phyloP scores from a whole-genome alignment of 192 early-diverging fungal species.

The Entrophospora sp. region DNA sequence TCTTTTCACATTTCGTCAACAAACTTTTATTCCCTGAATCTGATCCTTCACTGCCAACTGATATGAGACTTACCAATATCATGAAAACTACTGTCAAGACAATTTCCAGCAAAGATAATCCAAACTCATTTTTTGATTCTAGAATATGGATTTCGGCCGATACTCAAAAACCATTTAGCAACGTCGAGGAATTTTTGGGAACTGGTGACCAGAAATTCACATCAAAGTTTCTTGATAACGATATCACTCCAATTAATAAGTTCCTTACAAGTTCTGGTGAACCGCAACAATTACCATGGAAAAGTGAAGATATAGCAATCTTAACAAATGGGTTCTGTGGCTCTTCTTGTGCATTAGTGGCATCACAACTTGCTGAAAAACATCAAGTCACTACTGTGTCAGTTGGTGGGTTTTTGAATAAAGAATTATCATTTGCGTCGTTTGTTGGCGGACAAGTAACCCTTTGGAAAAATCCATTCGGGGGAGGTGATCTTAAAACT shows the following conservation, averaged over 20 bases:
- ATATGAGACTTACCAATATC: slow-evolving; percentile 14
- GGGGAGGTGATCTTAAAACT: not conserved
- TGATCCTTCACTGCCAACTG: slow-evolving; percentile 25
- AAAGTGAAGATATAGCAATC: slow-evolving; percentile 27
- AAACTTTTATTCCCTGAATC: slow-evolving; percentile 26
- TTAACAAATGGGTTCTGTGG: slow-evolving; percentile 35
- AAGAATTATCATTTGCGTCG: slow-evolving; percentile 25
- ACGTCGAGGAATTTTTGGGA: not conserved
- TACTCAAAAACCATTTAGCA: not conserved
- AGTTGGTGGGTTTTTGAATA: slow-evolving; percentile 27
- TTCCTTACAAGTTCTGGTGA: not conserved
- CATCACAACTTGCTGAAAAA: slow-evolving; percentile 24
- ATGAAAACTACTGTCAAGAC: slow-evolving; percentile 22
- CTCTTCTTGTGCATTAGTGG: slow-evolving; percentile 29
- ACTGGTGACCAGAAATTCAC: too few species aligned
- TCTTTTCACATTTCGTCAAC: slow-evolving; percentile 32
- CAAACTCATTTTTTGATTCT: slow-evolving; percentile 22
- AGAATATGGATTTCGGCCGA: slow-evolving; percentile 17
- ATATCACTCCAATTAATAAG: not conserved
- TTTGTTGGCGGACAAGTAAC: slow-evolving; percentile 25
- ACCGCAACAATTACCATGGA: slow-evolving; percentile 26
- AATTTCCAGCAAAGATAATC: slow-evolving; percentile 3
- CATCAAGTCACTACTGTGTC: slow-evolving; percentile 31
- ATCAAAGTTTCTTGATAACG: not conserved
- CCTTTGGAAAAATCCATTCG: not conserved